Percentiles rank a stretch among this genome's conserved stretches.
Conservation (phyloP, 148 eudicot genomes). For the Rhododendron mucronatum region DNA sequence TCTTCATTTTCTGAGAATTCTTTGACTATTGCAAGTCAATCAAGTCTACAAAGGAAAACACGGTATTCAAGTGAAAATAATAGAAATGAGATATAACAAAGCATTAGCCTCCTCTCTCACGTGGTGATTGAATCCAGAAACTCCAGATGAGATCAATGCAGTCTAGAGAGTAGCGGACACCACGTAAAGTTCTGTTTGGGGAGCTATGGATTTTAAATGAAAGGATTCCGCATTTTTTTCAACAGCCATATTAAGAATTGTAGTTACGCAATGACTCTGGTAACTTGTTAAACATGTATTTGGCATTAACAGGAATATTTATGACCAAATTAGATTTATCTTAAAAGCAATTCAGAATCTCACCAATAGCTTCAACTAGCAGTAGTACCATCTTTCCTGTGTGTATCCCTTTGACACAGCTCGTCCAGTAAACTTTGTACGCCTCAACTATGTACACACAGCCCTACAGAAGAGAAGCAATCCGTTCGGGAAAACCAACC, state of each 20-base stretch:
- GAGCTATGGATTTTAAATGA: neutral
- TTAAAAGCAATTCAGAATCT: slow-evolving; percentile 17
- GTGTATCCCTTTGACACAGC: slow-evolving; percentile 82
- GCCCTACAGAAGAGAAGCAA: slow-evolving; percentile 47
- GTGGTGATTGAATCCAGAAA: neutral
- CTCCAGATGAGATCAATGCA: neutral
- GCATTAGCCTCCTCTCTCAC: neutral
- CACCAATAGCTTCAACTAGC: slow-evolving; percentile 94
- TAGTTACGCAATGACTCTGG: neutral
- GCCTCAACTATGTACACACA: slow-evolving; percentile 86
- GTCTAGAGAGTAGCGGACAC: neutral
- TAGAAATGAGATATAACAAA: neutral
- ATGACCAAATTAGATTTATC: neutral
- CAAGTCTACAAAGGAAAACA: neutral
- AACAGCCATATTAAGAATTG: neutral
- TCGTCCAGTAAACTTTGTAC: slow-evolving; percentile 71
- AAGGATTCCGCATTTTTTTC: neutral
- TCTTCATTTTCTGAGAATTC: too few species aligned
- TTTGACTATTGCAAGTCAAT: neutral
- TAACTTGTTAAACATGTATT: neutral
- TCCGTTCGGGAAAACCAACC: neutral
- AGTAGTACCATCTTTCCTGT: slow-evolving; percentile 86
- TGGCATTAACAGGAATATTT: neutral
- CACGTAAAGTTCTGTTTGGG: neutral
- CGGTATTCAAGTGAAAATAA: neutral